Evolutionary conservation across 371 early-diverging fungal genomes (phyloP).

Genomic region (Parasitella parasitica): DNA sequence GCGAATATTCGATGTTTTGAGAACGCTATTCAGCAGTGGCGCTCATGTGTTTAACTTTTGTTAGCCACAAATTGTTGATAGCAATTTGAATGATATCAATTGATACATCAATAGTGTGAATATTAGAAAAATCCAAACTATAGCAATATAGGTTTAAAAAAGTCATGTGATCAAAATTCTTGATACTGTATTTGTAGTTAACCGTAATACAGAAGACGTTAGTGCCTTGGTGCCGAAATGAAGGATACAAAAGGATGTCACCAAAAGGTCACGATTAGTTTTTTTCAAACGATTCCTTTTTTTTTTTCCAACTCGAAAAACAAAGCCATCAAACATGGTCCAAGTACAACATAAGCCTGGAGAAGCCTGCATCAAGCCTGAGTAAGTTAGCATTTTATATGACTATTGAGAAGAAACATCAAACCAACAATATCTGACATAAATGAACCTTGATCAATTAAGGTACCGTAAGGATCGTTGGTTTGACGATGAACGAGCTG

Average conservation of each 20-base stretch:
- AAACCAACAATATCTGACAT: background rate
- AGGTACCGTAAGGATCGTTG: constrained; percentile 46
- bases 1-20: too few relatives aligned
- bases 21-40: too few relatives aligned
- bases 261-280: background rate
- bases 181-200: too few relatives aligned
- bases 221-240: too few relatives aligned
- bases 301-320: background rate
- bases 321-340: background rate
- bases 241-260: background rate
- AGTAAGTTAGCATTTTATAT: constrained; percentile 8
- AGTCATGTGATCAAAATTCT: too few relatives aligned
- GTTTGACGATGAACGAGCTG: constrained; percentile 32
- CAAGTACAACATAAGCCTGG: constrained; percentile 8
- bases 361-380: constrained; percentile 26
- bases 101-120: too few relatives aligned
- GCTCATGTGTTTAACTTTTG: too few relatives aligned
- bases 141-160: too few relatives aligned
- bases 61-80: too few relatives aligned
- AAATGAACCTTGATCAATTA: background rate
- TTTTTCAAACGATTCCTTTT: background rate
- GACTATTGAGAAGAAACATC: background rate
- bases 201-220: too few relatives aligned
- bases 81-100: too few relatives aligned
- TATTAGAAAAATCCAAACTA: too few relatives aligned